Percentiles rank a stretch among this genome's conserved stretches.
Conservation (phyloP, 2,329 filamentous ascomycete species). For the Thyridium curvatum region DNA sequence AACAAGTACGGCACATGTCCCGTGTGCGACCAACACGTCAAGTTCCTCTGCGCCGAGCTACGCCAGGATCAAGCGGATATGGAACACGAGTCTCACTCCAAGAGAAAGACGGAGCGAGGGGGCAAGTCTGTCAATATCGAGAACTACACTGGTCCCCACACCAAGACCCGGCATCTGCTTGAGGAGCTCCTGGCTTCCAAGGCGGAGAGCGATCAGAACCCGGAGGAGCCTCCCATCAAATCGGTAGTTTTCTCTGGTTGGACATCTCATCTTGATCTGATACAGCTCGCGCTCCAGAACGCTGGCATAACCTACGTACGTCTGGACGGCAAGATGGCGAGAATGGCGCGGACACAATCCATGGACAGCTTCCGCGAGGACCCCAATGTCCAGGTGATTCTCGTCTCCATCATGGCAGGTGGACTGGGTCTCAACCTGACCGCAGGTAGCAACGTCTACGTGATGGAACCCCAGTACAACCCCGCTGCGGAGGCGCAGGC, state of each 20-base stretch:
- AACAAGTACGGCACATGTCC: conserved; percentile 52
- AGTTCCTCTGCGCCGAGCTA: conserved; percentile 61
- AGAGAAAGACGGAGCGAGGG: conserved; percentile 48
- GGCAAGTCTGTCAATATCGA: conserved; percentile 50
- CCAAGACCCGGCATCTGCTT: conserved; percentile 81
- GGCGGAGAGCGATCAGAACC: conserved; percentile 52
- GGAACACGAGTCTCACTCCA: conserved; percentile 43
- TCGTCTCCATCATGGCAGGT: conserved; percentile 88
- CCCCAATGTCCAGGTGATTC: conserved; percentile 65
- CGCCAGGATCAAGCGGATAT: conserved; percentile 52
- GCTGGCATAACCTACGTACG: conserved; percentile 65
- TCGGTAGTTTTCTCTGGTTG: conserved; percentile 95
- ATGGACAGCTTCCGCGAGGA: conserved; percentile 76
- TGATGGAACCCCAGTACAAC: conserved; percentile 99
- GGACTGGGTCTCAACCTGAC: conserved; percentile 90
- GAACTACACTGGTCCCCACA: conserved; percentile 78
- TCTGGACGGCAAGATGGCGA: conserved; percentile 86
- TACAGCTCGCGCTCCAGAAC: conserved; percentile 70
- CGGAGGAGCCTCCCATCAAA: conserved; percentile 71
- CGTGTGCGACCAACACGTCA: conserved; percentile 59
- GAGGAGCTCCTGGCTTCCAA: conserved; percentile 64
- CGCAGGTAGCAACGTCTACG: conserved; percentile 77
- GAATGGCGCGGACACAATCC: conserved; percentile 64
- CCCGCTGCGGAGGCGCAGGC: conserved; percentile 92
- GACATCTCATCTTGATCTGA: conserved; percentile 91